Evolutionary conservation across 305 asterid species (phyloP).

Genomic region (Fraxinus dipetala): DNA sequence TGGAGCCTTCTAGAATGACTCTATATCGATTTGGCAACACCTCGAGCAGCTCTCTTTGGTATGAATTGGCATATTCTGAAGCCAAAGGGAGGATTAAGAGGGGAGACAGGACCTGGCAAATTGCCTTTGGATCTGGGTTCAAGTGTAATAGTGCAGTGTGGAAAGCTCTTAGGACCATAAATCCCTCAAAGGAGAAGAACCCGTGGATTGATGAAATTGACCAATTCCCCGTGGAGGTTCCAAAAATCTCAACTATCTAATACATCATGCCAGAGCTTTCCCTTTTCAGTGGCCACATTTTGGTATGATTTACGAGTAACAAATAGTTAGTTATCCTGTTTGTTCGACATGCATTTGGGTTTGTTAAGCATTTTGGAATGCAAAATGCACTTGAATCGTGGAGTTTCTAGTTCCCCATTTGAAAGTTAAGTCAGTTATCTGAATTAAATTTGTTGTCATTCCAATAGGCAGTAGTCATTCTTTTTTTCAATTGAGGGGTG

Average conservation of each 20-base stretch:
- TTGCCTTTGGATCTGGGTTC: conserved; percentile 45
- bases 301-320: neutral
- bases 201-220: conserved; percentile 47
- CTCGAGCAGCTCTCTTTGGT: conserved; percentile 48
- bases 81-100: conserved; percentile 42
- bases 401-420: neutral
- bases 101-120: conserved; percentile 47
- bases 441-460: neutral
- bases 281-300: neutral
- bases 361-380: neutral
- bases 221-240: conserved; percentile 44
- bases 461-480: neutral
- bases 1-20: conserved; percentile 52
- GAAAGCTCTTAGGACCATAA: conserved; percentile 40
- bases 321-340: neutral
- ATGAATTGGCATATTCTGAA: conserved; percentile 37
- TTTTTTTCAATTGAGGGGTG: neutral
- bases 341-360: neutral
- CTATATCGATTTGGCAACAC: conserved; percentile 45
- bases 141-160: conserved; percentile 51
- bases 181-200: conserved; percentile 38
- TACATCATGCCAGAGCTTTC: neutral
- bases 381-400: neutral
- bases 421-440: neutral
- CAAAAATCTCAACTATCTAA: conserved; percentile 17